A percentile compares a stretch with the other conserved stretches of the same genome.
Evolutionary conservation across 2,329 filamentous ascomycete species (phyloP).

Genomic region (Trichoderma semiorbis): DNA sequence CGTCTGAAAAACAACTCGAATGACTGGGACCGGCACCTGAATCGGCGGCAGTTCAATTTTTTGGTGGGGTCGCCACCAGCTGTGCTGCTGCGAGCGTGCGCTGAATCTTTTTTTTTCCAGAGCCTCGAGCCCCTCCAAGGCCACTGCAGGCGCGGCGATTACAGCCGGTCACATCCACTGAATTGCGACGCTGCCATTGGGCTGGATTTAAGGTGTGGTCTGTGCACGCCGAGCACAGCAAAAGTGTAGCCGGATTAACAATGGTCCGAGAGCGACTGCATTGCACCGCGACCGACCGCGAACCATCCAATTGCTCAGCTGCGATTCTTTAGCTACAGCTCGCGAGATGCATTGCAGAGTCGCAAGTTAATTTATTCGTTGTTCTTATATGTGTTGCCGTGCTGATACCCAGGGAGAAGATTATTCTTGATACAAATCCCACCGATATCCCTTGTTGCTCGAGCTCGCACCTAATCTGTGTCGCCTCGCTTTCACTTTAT

Average conservation of each 20-base stretch:
- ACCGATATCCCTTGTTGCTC: background rate
- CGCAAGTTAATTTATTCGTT: background rate
- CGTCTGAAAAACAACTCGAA: conserved; percentile 12
- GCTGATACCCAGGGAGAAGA: background rate
- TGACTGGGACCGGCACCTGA: conserved; percentile 13
- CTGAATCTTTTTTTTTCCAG: background rate
- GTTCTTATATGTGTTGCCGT: background rate
- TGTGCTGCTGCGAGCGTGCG: background rate
- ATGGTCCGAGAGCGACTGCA: background rate
- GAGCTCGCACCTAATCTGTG: background rate
- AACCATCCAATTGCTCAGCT: background rate
- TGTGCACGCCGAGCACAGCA: conserved; percentile 23
- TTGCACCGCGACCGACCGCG: background rate
- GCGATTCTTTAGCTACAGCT: background rate
- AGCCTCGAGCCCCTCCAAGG: background rate
- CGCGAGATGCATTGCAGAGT: background rate
- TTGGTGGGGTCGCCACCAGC: conserved; percentile 21
- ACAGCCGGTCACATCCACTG: background rate
- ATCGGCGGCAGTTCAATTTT: conserved; percentile 18
- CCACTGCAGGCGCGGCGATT: background rate
- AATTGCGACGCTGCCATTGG: conserved; percentile 10
- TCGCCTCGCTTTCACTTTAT: background rate
- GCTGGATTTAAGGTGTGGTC: conserved; percentile 34
- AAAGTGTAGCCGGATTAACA: conserved; percentile 25
- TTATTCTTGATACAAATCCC: background rate